Percentiles rank a stretch among this genome's conserved stretches.
phyloP scores from a whole-genome alignment of 164 flowering plant species.

The Akebia trifoliata region DNA sequence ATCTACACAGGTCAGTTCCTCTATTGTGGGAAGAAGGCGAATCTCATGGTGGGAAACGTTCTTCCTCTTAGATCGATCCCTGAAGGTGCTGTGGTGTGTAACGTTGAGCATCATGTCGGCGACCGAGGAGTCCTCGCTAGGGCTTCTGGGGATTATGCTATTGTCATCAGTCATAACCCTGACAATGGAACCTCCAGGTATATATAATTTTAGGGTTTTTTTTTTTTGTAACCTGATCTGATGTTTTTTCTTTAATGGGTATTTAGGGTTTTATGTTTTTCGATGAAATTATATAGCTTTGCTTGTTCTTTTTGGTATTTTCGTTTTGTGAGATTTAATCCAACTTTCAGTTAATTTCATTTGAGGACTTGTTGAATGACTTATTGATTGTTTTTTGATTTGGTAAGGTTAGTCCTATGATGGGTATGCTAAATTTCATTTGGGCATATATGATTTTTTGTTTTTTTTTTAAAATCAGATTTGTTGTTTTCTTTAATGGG shows the following conservation, averaged over 20 bases:
- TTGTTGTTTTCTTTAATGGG: too few species aligned
- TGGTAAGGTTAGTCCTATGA: too few species aligned
- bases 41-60: conserved; percentile 50
- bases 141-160: conserved; percentile 59
- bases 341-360: too few species aligned
- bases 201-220: background rate
- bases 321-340: too few species aligned
- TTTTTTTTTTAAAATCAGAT: too few species aligned
- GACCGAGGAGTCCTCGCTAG: conserved; percentile 61
- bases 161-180: conserved; percentile 60
- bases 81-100: conserved; percentile 64
- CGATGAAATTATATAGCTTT: too few species aligned
- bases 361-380: too few species aligned
- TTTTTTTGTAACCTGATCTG: background rate
- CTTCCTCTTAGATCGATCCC: conserved; percentile 47
- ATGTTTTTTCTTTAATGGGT: background rate
- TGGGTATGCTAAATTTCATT: too few species aligned
- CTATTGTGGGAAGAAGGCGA: conserved; percentile 61
- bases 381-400: too few species aligned
- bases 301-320: too few species aligned
- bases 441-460: too few species aligned
- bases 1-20: conserved; percentile 59
- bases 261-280: too few species aligned
- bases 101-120: conserved; percentile 64
- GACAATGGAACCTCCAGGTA: conserved; percentile 58